Base-by-base conservation (phyloP, 495 filamentous ascomycete genomes). In the Tricharina praecox region DNA sequence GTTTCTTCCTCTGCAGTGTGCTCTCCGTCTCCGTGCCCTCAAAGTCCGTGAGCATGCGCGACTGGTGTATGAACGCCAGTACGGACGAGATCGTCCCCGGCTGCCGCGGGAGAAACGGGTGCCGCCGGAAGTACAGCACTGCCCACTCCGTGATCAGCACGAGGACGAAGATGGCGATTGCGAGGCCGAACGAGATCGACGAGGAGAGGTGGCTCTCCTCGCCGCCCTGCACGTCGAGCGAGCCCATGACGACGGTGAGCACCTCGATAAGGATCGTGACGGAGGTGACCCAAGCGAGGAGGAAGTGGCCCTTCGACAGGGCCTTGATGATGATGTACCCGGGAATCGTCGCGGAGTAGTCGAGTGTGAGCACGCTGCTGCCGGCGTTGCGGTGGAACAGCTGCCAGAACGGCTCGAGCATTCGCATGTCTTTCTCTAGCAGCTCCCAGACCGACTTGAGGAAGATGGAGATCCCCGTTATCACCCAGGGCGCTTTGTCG, bases 381-480 rank as follows among this genome's bases (percentile, higher is more conserved):
- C 71, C 72, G 2, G 79, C 78, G 51, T 79, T 71, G 1, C 80
- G 70, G 25, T 65, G 62, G 3, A 70, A 75, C 8, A 85, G 69
- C 51, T 78, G 71, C 62, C 77, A 82, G 55, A 79, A 85, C 3
- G 80, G 80, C 58, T 85, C 78, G 50, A 82, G 71, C 71, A 85
- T 77, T 44, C 80, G 73, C 37, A 85, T 67, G 44, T 76, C 72
- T 41, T 70, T 77, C 50, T 85, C 81, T n/a, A 85, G 67, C 16
- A 75, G 73, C 40, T 68, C 67, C 79, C 78, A 85, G 41, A 69
- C 55, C 18, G 81, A 66, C 59, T 81, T 82, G 59, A 82, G 70
- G 30, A 68, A 60, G 10, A 80, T 74, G 1, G 79, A 75, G 0
- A 83, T 43, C 7, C 67, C 59, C 1, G 79, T 81, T 4, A 80